A percentile compares a stretch with the other conserved stretches of the same genome.
These are phyloP conservation scores for Zygosaccharomyces kombuchaensis DNA, from an alignment of 805 yeast genomes.

Conservation along the genomic window DNA sequence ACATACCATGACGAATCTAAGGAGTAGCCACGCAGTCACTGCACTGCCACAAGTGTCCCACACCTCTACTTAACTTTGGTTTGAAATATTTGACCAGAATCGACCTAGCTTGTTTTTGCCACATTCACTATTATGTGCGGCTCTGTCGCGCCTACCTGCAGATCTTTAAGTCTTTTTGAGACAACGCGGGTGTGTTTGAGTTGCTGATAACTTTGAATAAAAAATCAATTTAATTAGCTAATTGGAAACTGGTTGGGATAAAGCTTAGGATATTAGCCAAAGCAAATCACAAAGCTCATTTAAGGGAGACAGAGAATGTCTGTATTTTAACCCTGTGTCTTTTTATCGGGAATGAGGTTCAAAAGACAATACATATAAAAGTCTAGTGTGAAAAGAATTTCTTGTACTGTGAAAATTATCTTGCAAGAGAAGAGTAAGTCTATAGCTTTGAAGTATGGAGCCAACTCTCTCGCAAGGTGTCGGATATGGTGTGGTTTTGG, in stretches of 20 bases:
- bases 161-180: constrained; percentile 3
- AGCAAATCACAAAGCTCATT: too few species aligned
- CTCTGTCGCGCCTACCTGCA: neutral
- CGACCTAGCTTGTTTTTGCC: too few species aligned
- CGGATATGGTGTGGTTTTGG: constrained; percentile 36
- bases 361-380: too few species aligned
- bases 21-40: too few species aligned
- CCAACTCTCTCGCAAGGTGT: constrained; percentile 18
- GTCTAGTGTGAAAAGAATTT: too few species aligned
- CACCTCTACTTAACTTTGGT: neutral
- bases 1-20: too few species aligned
- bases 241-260: neutral
- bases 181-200: constrained; percentile 1
- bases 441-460: constrained; percentile 3
- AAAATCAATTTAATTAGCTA: neutral
- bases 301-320: too few species aligned
- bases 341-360: too few species aligned
- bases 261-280: neutral
- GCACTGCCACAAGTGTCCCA: neutral
- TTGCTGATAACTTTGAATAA: neutral
- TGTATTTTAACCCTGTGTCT: too few species aligned
- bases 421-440: neutral
- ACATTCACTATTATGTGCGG: neutral
- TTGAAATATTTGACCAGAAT: neutral
- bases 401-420: too few species aligned